Conservation (phyloP, 306 rosid genomes). For the Pachyrhizus erosus region DNA sequence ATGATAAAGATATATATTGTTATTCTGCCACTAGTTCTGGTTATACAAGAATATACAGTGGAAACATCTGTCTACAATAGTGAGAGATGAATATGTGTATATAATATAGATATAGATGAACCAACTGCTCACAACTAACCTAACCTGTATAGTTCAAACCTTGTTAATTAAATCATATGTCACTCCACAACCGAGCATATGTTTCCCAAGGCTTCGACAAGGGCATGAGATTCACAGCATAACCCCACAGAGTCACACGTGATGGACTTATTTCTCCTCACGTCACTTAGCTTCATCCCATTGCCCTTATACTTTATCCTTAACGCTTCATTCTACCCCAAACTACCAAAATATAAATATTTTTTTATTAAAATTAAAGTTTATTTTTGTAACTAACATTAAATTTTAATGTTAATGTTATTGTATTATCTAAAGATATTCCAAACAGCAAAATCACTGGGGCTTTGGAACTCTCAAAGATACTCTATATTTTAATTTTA, state of each 20-base stretch:
- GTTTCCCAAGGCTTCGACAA: conserved; percentile 48
- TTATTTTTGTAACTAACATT: no score
- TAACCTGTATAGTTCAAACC: not conserved
- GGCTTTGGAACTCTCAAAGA: conserved; percentile 29
- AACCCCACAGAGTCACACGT: conserved; percentile 51
- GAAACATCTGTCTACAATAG: not conserved
- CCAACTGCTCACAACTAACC: conserved; percentile 24
- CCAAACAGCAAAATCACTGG: not conserved
- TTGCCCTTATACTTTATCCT: not conserved
- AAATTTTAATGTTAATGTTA: not conserved
- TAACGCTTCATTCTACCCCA: not conserved
- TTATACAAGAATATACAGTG: not conserved
- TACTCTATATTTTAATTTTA: not conserved
- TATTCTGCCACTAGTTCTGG: not conserved
- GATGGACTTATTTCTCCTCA: conserved; percentile 47
- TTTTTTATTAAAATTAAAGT: no score
- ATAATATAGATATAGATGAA: not conserved
- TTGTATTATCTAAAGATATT: not conserved
- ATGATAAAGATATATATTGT: not conserved
- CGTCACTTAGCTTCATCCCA: not conserved
- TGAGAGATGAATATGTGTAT: not conserved
- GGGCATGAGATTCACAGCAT: conserved; percentile 36
- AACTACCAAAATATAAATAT: no score
- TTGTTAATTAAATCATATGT: conserved; percentile 40
- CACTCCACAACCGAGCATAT: conserved; percentile 60